Conservation (phyloP, 2,329 filamentous ascomycete genomes). For the Penicillium capsulatum region DNA sequence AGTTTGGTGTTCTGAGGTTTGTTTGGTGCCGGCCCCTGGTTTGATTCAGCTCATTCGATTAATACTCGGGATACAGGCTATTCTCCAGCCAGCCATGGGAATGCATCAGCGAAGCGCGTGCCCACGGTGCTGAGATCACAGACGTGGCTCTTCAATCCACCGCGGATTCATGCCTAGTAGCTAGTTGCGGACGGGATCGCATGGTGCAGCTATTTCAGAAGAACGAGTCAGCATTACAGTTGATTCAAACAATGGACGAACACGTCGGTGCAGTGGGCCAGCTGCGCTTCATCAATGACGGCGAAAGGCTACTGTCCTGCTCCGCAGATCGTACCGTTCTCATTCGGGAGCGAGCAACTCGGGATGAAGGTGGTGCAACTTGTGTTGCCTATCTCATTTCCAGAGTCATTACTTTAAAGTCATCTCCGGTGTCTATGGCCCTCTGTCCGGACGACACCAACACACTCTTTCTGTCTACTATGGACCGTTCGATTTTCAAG, state of each 20-base stretch:
- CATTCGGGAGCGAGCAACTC: conserved; percentile 70
- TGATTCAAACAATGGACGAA: conserved; percentile 88
- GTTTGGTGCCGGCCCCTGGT: conserved; percentile 8
- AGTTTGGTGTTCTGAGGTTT: conserved; percentile 69
- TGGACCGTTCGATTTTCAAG: conserved; percentile 58
- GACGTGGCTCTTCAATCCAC: conserved; percentile 70
- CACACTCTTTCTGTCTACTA: conserved; percentile 56
- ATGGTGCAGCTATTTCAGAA: conserved; percentile 85
- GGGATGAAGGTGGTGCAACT: conserved; percentile 52
- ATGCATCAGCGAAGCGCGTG: conserved; percentile 69
- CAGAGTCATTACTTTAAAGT: conserved; percentile 75
- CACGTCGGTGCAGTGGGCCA: conserved; percentile 82
- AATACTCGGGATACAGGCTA: conserved; percentile 19
- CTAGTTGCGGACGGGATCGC: conserved; percentile 80
- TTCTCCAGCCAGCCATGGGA: conserved; percentile 51
- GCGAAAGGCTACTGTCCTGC: conserved; percentile 70
- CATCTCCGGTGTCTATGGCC: conserved; percentile 80
- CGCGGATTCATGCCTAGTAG: conserved; percentile 62
- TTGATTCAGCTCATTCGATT: not conserved
- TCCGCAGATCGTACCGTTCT: conserved; percentile 85
- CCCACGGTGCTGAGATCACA: conserved; percentile 80
- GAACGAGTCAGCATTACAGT: conserved; percentile 58
- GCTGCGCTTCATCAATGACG: conserved; percentile 69
- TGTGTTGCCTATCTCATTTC: conserved; percentile 72
- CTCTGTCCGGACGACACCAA: conserved; percentile 60